Percentiles rank a stretch among this genome's conserved stretches.
Evolutionary conservation across 73 alveolate genomes (phyloP).

Genomic region (Tetrahymena thermophila): DNA sequence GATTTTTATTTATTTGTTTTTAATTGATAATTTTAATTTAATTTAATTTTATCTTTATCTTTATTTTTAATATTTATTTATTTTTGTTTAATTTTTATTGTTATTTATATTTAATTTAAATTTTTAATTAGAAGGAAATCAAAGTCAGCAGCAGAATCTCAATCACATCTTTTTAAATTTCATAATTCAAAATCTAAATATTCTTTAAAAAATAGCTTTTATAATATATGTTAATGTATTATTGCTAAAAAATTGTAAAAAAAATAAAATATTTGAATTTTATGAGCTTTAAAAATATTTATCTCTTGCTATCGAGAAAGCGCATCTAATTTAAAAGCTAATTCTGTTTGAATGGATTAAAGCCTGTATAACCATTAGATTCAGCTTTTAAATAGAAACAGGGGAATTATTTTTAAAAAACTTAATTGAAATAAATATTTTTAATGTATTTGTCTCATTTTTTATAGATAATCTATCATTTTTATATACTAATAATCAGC

Average conservation of each 20-base stretch:
- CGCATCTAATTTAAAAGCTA: background rate
- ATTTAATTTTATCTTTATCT: background rate
- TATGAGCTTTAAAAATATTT: background rate
- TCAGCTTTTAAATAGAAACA: background rate
- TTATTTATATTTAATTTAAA: background rate
- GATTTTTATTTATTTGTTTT: background rate
- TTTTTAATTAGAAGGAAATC: background rate
- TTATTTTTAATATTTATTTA: background rate
- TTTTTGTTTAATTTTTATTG: background rate
- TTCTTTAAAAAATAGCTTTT: background rate
- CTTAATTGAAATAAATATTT: background rate
- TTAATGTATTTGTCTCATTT: background rate
- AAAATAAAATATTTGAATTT: background rate
- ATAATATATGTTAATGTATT: background rate
- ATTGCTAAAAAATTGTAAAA: background rate
- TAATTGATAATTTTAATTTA: background rate
- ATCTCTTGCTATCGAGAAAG: background rate
- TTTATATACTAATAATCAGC: background rate
- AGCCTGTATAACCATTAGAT: background rate
- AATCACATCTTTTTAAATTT: background rate
- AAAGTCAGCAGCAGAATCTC: constrained; percentile 2
- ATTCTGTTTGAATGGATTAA: background rate
- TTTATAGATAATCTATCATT: background rate
- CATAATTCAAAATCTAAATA: too few species aligned
- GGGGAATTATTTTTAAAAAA: background rate